Conservation (phyloP, 2,329 filamentous ascomycete species). For the Colletotrichum salicis region DNA sequence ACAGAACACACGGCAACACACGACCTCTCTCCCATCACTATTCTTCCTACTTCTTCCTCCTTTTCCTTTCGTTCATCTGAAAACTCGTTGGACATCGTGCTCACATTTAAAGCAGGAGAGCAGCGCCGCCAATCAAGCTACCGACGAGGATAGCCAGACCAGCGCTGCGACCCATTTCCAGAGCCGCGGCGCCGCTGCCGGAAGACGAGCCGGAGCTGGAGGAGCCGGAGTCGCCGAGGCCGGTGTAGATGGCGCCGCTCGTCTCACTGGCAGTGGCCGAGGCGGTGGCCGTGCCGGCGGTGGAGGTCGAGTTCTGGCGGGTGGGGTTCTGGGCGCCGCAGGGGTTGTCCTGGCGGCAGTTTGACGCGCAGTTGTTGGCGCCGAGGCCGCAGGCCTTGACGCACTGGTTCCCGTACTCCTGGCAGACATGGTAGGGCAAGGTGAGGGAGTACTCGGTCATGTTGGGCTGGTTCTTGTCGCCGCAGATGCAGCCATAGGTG, state of each 20-base stretch:
- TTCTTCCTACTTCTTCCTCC: background rate
- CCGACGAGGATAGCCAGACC: slow-evolving; percentile 51
- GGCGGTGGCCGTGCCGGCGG: slow-evolving; percentile 53
- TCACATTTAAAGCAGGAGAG: slow-evolving; percentile 44
- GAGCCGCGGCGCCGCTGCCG: slow-evolving; percentile 42
- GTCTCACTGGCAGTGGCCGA: slow-evolving; percentile 46
- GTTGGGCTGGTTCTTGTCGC: slow-evolving; percentile 74
- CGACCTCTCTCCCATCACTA: background rate
- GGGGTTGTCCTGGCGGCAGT: slow-evolving; percentile 73
- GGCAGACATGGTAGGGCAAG: slow-evolving; percentile 81
- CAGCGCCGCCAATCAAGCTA: slow-evolving; percentile 53
- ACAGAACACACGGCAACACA: slow-evolving; percentile 20
- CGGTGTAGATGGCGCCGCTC: slow-evolving; percentile 51
- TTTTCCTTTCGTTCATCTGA: background rate
- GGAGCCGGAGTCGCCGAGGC: slow-evolving; percentile 36
- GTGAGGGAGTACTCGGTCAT: slow-evolving; percentile 81
- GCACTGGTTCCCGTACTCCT: slow-evolving; percentile 76
- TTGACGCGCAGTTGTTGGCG: slow-evolving; percentile 67
- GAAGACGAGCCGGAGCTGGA: slow-evolving; percentile 30
- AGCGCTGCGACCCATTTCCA: slow-evolving; percentile 50
- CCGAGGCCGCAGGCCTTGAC: slow-evolving; percentile 63
- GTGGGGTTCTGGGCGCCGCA: slow-evolving; percentile 77
- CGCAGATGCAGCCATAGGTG: slow-evolving; percentile 78
- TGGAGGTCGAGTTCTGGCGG: slow-evolving; percentile 65
- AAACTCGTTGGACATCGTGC: background rate